Evolutionary conservation across 2,329 filamentous ascomycete genomes (phyloP), one percentile per base, ranked within the genome.

Genomic region (Blastomyces gilchristii): DNA sequence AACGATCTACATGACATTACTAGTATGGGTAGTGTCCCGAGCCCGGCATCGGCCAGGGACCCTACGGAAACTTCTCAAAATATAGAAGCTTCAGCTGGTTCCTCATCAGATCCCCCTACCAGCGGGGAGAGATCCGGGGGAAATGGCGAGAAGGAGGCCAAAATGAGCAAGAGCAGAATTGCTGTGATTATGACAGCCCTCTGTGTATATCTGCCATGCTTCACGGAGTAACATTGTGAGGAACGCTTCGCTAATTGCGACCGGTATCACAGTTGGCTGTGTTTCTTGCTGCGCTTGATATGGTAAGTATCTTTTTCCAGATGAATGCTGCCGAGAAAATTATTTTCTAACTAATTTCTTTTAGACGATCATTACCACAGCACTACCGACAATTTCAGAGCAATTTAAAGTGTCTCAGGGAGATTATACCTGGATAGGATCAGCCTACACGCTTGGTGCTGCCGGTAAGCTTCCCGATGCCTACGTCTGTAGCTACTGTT

Each of bases 271-370:
- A 79, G 77, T 79, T 85, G 72, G 82, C 82, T 8, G 76, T 86
- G 14, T 83, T 85, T 62, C 78, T 86, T 34, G 83, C 83, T 12
- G 84, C 84, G 41, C 72, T 86, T 50, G 84, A 86, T 68, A 83
- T 85, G 71, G 77, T 79, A 72, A 61, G 71, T 37, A 22, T 49
- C 39, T 12, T 58, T 49, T 25, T 57, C 54, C 8, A 39, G 54
- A 41, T n/a, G 31, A 9, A 41, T 12, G 16, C 18, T 16, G 34
- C 18, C 18, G 34, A 57, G 31, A 41, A 57, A n/a, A 18, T 37
- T 22, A 41, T 8, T 14, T 41, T 37, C 37, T 39, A 39, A 12
- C 37, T 39, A 37, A 57, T 12, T 28, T 14, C 7, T 60, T 14
- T 14, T 53, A 67, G 68, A 74, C 72, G 54, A 75, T 74, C 60